Conservation (phyloP, 306 rosid genomes). For the Trifolium fragiferum region DNA sequence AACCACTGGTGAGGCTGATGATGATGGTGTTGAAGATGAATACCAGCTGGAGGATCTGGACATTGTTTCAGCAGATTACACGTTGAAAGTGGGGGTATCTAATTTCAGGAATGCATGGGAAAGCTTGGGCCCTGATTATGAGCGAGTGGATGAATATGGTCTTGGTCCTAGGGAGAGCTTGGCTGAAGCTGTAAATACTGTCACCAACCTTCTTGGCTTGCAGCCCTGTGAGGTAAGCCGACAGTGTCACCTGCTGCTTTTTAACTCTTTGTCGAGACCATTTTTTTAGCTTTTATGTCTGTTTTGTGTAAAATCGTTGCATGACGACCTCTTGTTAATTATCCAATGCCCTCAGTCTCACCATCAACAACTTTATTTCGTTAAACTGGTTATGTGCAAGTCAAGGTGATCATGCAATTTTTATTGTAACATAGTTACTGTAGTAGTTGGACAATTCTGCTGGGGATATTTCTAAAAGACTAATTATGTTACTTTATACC, state of each 20-base stretch:
- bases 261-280: constrained; percentile 21
- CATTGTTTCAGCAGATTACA: constrained; percentile 88
- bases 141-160: constrained; percentile 93
- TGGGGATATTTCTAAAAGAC: constrained; percentile 31
- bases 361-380: background rate
- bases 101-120: constrained; percentile 97
- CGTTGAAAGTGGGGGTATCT: constrained; percentile 79
- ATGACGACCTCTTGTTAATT: background rate
- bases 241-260: constrained; percentile 15
- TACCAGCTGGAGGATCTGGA: constrained; percentile 97
- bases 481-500: background rate
- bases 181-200: constrained; percentile 84
- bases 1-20: constrained; percentile 84
- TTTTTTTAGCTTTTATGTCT: background rate
- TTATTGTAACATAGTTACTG: constrained; percentile 22
- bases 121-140: constrained; percentile 76
- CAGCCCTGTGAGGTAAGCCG: constrained; percentile 93
- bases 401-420: constrained; percentile 29
- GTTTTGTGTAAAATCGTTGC: constrained; percentile 13
- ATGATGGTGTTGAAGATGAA: constrained; percentile 94
- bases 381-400: constrained; percentile 18
- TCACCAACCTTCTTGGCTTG: constrained; percentile 88
- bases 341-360: background rate
- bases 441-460: constrained; percentile 16
- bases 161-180: constrained; percentile 92